These are phyloP conservation scores for Fraxinus ornus DNA, from an alignment of 305 asterid genomes.

Conservation along the genomic window DNA sequence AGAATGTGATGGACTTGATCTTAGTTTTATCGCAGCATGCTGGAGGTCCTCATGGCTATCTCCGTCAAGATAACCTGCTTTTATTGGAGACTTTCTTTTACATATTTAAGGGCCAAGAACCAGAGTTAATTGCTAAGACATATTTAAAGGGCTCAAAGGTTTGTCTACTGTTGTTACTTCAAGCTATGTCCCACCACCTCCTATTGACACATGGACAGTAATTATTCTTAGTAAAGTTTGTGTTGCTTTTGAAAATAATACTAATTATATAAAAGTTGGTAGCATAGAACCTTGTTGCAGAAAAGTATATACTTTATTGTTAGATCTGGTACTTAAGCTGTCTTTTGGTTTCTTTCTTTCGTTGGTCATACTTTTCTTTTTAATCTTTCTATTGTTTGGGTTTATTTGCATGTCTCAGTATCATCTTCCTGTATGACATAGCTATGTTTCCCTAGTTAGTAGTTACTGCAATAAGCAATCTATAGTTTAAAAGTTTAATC, in stretches of 20 bases:
- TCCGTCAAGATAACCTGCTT: constrained; percentile 90
- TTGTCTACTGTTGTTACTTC: constrained; percentile 27
- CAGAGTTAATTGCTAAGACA: constrained; percentile 75
- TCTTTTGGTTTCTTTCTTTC: neutral
- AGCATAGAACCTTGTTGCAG: neutral
- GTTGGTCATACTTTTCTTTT: neutral
- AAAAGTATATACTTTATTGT: neutral
- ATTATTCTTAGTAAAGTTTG: constrained; percentile 6
- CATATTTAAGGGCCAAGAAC: constrained; percentile 82
- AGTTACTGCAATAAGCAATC: neutral
- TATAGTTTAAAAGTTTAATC: neutral
- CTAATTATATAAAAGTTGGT: neutral
- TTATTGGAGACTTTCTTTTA: constrained; percentile 71
- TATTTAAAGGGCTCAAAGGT: constrained; percentile 64
- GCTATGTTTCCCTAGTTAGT: neutral
- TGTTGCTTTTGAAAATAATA: neutral
- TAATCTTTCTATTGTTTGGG: neutral
- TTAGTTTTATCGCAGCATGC: constrained; percentile 76
- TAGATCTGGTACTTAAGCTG: neutral
- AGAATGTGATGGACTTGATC: constrained; percentile 91
- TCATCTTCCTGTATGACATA: neutral
- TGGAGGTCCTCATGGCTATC: constrained; percentile 67
- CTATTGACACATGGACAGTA: neutral
- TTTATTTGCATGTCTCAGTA: neutral
- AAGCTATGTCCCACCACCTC: neutral